These are phyloP conservation scores for Neurospora intermedia DNA, from an alignment of 495 filamentous ascomycete species.

Conservation along the genomic window DNA sequence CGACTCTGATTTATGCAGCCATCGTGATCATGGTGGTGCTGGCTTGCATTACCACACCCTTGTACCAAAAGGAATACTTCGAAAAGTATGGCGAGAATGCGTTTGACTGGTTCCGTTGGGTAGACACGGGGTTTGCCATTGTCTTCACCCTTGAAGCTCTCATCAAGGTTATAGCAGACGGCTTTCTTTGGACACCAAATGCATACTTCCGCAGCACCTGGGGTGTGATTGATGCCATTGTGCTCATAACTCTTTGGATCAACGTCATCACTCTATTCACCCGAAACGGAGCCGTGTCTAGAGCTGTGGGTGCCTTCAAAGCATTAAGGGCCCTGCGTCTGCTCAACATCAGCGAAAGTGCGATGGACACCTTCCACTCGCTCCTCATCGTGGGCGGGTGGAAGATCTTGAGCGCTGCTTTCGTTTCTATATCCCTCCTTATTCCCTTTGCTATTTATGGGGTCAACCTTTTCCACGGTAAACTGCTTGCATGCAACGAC, in stretches of 20 bases:
- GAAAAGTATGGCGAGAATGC: conserved; percentile 29
- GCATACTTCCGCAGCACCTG: conserved; percentile 94
- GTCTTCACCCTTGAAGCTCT: conserved; percentile 79
- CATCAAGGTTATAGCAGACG: conserved; percentile 94
- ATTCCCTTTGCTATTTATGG: conserved; percentile 96
- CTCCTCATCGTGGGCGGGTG: conserved; percentile 86
- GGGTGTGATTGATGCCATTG: conserved; percentile 92
- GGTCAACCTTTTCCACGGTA: conserved; percentile 81
- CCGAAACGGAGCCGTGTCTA: conserved; percentile 68
- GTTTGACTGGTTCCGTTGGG: conserved; percentile 83
- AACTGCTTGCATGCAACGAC: conserved; percentile 77
- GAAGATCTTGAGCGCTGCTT: conserved; percentile 78
- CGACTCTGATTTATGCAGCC: conserved; percentile 82
- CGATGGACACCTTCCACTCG: conserved; percentile 91
- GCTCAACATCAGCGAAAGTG: conserved; percentile 92
- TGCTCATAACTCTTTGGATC: conserved; percentile 91
- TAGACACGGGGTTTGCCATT: conserved; percentile 79
- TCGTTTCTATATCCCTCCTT: conserved; percentile 87
- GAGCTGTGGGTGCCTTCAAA: conserved; percentile 94
- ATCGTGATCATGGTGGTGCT: conserved; percentile 96
- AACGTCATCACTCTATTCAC: conserved; percentile 76
- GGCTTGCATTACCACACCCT: conserved; percentile 85
- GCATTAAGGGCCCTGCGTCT: conserved; percentile 86
- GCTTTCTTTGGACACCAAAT: conserved; percentile 94
- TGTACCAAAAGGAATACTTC: conserved; percentile 85